Percentiles rank a stretch among this genome's conserved stretches.
These are phyloP conservation scores for Coemansia sp. DNA, from an alignment of 192 early-diverging fungal species.

Conservation along the genomic window DNA sequence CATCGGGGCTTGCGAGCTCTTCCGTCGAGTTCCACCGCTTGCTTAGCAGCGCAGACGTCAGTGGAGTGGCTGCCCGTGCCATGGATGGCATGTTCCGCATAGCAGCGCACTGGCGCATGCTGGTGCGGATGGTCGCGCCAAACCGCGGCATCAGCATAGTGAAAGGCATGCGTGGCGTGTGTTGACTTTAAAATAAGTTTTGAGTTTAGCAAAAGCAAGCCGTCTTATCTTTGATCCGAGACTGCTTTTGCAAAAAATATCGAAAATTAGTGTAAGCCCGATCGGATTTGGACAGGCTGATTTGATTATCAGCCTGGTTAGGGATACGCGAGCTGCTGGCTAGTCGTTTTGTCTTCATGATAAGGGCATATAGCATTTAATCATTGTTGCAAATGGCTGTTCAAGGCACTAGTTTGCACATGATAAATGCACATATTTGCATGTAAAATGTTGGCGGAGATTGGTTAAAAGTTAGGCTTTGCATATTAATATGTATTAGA, in stretches of 20 bases:
- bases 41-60: conserved; percentile 16
- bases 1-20: conserved; percentile 4
- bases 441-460: no score
- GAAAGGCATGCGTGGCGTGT: conserved; percentile 3
- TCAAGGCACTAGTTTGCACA: no score
- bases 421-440: no score
- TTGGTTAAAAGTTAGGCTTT: no score
- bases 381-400: no score
- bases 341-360: no score
- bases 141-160: conserved; percentile 42
- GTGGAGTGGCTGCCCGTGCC: conserved; percentile 5
- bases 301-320: neutral
- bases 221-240: neutral
- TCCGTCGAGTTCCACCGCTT: conserved; percentile 33
- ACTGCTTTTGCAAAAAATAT: neutral
- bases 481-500: no score
- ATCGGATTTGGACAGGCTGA: neutral
- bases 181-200: neutral
- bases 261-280: neutral
- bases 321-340: no score
- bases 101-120: conserved; percentile 7
- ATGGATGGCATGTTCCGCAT: conserved; percentile 4
- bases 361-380: no score
- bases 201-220: neutral
- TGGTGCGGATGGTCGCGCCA: conserved; percentile 8